Evolutionary conservation across 352 stramenopile genomes (phyloP), one percentile per base, ranked within the genome.

Genomic region (Blastocystis sp.): DNA sequence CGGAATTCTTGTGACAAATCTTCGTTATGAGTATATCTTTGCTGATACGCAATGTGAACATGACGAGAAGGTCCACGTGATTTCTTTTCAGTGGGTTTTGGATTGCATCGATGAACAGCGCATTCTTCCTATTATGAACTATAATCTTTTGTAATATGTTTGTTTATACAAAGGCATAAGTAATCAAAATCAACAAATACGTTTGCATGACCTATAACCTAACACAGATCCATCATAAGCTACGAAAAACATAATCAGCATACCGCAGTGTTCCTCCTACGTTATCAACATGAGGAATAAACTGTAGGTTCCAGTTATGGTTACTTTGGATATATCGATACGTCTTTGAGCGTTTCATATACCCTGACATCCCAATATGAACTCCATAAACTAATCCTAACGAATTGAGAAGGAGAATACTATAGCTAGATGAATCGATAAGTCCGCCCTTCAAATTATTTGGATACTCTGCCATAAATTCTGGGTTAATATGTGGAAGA

Each of bases 181-280:
- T 55, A 29, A 66, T 47, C 37, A 23, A 50, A 6, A n/a, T 50
- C n/a, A 50, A 55, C 53, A 69, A 29, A 84, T n/a, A 47, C n/a
- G n/a, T 68, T 68, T 29, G 56, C 29, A 23, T 64, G 34, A 13
- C 45, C 69, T 80, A 80, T n/a, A 0, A 11, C 2, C 13, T 68
- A 7, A 84, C 15, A 2, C 3, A 63, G 6, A 8, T 26, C 20
- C 3, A 20, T 18, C 0, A 47, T 34, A 15, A 11, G 34, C 39
- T 84, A 84, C 73, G 53, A 69, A 66, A 84, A 13, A 23, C 8
- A n/a, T 64, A 64, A 61, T 84, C 73, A 37, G 73, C 54, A 47
- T 84, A 84, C 1, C 64, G 53, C 15, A 84, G 73, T 23, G 73
- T 69, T 23, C 53, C 53, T 20, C 73, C 43, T n/a, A 20, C 43